A percentile compares a stretch with the other conserved stretches of the same genome.
Evolutionary conservation across 108 stramenopile species (phyloP).

Genomic region (Cyclotella distinguenda): DNA sequence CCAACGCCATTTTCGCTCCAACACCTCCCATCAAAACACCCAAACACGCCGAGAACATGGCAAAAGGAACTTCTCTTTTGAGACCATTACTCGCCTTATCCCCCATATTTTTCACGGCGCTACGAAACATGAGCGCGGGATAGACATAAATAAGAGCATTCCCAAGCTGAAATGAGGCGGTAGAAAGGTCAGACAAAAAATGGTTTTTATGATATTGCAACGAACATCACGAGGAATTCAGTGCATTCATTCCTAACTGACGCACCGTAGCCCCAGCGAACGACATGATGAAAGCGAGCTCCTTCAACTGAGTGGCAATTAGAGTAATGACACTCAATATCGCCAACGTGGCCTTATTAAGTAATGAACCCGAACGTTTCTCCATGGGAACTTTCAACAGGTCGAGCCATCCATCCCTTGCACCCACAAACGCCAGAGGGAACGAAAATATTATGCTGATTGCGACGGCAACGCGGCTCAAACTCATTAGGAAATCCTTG

Average conservation of each 20-base stretch:
- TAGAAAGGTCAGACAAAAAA: background rate
- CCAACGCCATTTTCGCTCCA: conserved; percentile 57
- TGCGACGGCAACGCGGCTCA: conserved; percentile 78
- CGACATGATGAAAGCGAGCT: conserved; percentile 75
- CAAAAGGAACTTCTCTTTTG: conserved; percentile 51
- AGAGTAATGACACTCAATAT: conserved; percentile 58
- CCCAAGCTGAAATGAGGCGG: conserved; percentile 53
- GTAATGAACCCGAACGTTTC: conserved; percentile 32
- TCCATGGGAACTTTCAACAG: conserved; percentile 52
- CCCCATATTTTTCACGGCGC: conserved; percentile 59
- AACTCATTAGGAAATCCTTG: conserved; percentile 67
- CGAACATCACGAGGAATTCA: too few relatives aligned
- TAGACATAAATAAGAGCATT: conserved; percentile 89
- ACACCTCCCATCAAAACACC: conserved; percentile 54
- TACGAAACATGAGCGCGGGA: conserved; percentile 84
- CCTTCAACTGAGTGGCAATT: conserved; percentile 61
- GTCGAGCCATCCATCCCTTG: conserved; percentile 71
- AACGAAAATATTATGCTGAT: conserved; percentile 88
- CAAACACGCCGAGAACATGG: conserved; percentile 50
- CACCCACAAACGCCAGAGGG: conserved; percentile 85
- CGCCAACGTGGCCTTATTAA: conserved; percentile 52
- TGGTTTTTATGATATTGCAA: too few relatives aligned
- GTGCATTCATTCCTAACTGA: too few relatives aligned
- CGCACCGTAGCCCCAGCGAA: conserved; percentile 85
- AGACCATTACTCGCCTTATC: conserved; percentile 50